Evolutionary conservation across 2,329 filamentous ascomycete genomes (phyloP).

Genomic region (Teratosphaeria zuluensis): DNA sequence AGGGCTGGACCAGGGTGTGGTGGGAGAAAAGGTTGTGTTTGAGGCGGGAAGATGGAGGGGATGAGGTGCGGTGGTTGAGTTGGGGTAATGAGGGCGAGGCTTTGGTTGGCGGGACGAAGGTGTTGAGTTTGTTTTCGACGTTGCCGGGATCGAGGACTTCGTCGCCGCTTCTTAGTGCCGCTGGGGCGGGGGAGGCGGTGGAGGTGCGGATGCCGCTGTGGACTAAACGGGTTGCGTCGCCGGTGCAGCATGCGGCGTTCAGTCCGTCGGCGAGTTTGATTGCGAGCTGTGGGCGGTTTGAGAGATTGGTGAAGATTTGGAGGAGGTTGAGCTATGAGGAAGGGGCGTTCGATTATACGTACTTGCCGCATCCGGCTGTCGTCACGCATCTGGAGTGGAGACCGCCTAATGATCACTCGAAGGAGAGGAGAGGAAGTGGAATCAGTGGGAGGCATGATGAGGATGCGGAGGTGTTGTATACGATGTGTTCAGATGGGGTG

Average conservation of each 20-base stretch:
- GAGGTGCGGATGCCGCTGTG: constrained; percentile 48
- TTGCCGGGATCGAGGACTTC: constrained; percentile 23
- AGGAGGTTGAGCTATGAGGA: constrained; percentile 77
- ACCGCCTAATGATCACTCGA: constrained; percentile 53
- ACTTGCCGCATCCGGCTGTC: constrained; percentile 71
- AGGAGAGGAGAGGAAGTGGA: constrained; percentile 42
- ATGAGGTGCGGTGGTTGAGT: constrained; percentile 55
- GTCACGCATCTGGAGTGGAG: constrained; percentile 84
- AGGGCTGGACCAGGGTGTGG: constrained; percentile 65
- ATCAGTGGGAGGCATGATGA: constrained; percentile 21
- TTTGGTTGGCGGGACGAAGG: constrained; percentile 58
- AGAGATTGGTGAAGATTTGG: constrained; percentile 88
- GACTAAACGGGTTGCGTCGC: constrained; percentile 63
- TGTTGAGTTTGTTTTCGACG: constrained; percentile 60
- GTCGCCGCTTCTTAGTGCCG: constrained; percentile 12
- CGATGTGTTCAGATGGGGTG: constrained; percentile 69
- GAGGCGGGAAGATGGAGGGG: constrained; percentile 32
- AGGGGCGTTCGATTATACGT: constrained; percentile 80
- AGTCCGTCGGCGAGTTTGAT: constrained; percentile 84
- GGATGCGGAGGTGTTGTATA: constrained; percentile 76
- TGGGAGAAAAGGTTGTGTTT: constrained; percentile 57
- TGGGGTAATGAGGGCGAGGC: constrained; percentile 86
- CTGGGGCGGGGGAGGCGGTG: constrained; percentile 29
- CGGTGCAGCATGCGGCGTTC: constrained; percentile 63
- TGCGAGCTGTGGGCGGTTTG: constrained; percentile 67